Conservation (phyloP, 306 rosid genomes). For the Clitoria ternatea region DNA sequence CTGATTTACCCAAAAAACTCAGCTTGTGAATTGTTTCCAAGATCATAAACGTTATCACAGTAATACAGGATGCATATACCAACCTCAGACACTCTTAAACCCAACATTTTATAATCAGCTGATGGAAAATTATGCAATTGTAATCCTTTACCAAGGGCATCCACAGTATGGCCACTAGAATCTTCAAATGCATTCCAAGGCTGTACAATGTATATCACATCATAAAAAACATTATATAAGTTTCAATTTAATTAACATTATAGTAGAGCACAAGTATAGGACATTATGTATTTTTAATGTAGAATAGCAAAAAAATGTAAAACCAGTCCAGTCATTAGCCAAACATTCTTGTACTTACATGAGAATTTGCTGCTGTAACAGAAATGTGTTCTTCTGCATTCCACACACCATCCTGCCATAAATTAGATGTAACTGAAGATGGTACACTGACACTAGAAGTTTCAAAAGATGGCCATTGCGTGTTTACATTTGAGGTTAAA, state of each 20-base stretch:
- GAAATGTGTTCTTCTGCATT: constrained; percentile 36
- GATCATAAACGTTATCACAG: neutral
- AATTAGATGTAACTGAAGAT: constrained; percentile 36
- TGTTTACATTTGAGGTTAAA: constrained; percentile 40
- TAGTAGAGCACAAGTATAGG: neutral
- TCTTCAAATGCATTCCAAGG: constrained; percentile 83
- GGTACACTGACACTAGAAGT: constrained; percentile 25
- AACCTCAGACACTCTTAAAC: constrained; percentile 51
- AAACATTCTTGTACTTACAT: constrained; percentile 38
- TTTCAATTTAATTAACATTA: too few relatives aligned
- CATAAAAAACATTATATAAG: constrained; percentile 26
- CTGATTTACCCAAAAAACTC: constrained; percentile 29
- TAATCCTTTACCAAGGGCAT: constrained; percentile 31
- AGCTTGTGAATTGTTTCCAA: neutral
- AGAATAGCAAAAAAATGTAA: constrained; percentile 3
- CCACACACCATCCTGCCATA: constrained; percentile 44
- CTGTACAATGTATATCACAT: constrained; percentile 43
- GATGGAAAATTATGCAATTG: constrained; percentile 34
- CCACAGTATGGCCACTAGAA: constrained; percentile 32
- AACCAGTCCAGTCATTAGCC: neutral
- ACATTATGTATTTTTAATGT: neutral
- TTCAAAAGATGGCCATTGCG: constrained; percentile 50
- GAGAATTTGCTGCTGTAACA: constrained; percentile 25
- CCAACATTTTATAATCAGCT: constrained; percentile 35
- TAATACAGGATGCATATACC: constrained; percentile 26